Evolutionary conservation across 345 rosid genomes (phyloP), one percentile per base, ranked within the genome.

Genomic region (Eutrema japonicum): DNA sequence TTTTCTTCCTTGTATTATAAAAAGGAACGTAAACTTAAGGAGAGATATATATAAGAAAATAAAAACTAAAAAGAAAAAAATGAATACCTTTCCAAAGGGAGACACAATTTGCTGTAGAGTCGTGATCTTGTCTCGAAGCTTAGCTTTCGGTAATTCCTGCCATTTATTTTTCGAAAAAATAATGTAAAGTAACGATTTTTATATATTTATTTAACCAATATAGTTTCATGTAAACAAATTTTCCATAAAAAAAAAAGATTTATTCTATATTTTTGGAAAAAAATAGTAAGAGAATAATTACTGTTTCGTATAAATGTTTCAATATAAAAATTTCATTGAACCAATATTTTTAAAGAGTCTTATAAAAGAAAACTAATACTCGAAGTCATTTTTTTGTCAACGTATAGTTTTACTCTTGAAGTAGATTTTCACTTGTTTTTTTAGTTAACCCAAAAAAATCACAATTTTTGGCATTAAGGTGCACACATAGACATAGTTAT

Each of bases 41-140:
- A 61, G 10, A 3, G 7, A 32, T 30, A 43, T 26, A 29, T 18
- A 37, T 36, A 29, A 30, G 32, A 41, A 36, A 27, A 6, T 38
- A 11, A 27, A 27, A 64, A 30, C 11, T 58, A 43, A 22, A 22
- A 30, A 32, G 26, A 50, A 32, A 66, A 54, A 26, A 46, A 74
- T 7, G 5, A 55, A 50, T 7, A 92, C 98, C 98, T 88, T 90
- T 75, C 98, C 98, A 74, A 87, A 93, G n/a, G 98, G 98, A 59
- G 98, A 88, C 80, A 93, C 98, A 74, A 93, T 93, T 81, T 93
- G 98, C 75, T 93, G 98, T 71, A 93, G 91, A 80, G 90, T 85
- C 7, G 95, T 88, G 83, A 93, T 86, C 82, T 79, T 90, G 71
- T 93, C 96, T 36, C 86, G 88, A 51, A 90, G 83, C 83, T 93